Base-by-base conservation (phyloP, 169 alveolate species). In the Eimeria praecox region DNA sequence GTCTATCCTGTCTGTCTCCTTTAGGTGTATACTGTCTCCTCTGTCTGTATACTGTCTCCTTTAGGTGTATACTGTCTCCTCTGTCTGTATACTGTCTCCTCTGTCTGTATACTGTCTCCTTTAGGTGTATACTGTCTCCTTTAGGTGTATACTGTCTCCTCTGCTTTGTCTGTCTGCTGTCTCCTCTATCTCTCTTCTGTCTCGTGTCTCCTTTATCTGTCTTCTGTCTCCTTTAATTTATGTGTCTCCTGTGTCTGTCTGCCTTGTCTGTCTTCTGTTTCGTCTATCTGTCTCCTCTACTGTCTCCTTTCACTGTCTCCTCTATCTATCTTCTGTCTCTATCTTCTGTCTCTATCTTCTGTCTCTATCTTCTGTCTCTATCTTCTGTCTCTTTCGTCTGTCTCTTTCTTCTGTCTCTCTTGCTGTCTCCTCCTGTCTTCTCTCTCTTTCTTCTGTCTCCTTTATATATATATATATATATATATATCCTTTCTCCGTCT, bases 61-160 rank as follows among this genome's bases (percentile, higher is more conserved):
- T 20, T 5, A n/a, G n/a, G n/a, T n/a, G n/a, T 20, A 3, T 59
- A 6, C 30, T 18, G n/a, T 59, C 30, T 59, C 69, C 27, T 18
- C 27, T 27, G 30, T 59, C n/a, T n/a, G n/a, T n/a, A n/a, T 59
- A 18, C 30, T 59, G 69, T 52, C 69, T 59, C 69, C 62, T 22
- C 24, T 42, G 64, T 24, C n/a, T n/a, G n/a, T n/a, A n/a, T 35
- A 5, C 64, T 38, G 88, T 44, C 64, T 78, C 88, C 88, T 78
- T 22, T 33, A n/a, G n/a, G n/a, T n/a, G n/a, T 22, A 40, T 78
- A 22, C 3, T 44, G 22, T 35, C 52, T 78, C 35, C 62, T 14
- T 42, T 22, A n/a, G n/a, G n/a, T n/a, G n/a, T n/a, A n/a, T 64
- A 5, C 12, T 40, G 14, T 12, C 64, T 27, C 20, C 40, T 14